phyloP scores from a whole-genome alignment of 192 early-diverging fungal genomes.

The Gaertneriomyces semiglobifer region DNA sequence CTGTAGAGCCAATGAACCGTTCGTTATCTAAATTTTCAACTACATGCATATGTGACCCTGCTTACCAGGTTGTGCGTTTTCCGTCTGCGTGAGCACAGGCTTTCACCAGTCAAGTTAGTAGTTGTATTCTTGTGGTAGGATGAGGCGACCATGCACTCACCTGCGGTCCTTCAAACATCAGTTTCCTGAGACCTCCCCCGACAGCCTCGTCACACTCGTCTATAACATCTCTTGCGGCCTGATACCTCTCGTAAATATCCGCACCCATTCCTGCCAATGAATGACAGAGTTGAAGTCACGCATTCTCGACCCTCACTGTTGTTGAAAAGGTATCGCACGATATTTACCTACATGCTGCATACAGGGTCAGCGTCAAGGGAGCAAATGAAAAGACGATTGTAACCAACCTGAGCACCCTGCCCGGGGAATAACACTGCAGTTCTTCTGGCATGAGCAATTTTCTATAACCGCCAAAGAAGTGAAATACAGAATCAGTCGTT shows the following conservation, averaged over 20 bases:
- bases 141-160: slow-evolving; percentile 28
- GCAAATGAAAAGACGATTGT: neutral
- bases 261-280: slow-evolving; percentile 73
- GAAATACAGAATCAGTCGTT: no score
- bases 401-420: slow-evolving; percentile 35
- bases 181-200: slow-evolving; percentile 59
- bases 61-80: slow-evolving; percentile 78
- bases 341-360: slow-evolving; percentile 29
- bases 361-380: neutral
- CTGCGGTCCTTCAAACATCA: slow-evolving; percentile 87
- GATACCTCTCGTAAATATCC: slow-evolving; percentile 75
- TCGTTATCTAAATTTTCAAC: slow-evolving; percentile 2
- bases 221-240: slow-evolving; percentile 73
- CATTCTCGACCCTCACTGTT: neutral
- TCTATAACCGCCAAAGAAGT: no score
- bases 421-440: slow-evolving; percentile 39
- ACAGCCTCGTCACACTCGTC: slow-evolving; percentile 90
- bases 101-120: slow-evolving; percentile 12
- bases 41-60: neutral
- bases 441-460: slow-evolving; percentile 10
- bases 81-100: slow-evolving; percentile 55
- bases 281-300: neutral
- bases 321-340: neutral
- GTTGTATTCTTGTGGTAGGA: neutral
- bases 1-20: slow-evolving; percentile 27